A percentile compares a stretch with the other conserved stretches of the same genome.
Evolutionary conservation across 176 grass and related monocot genomes (phyloP).

Genomic region (Zoysia japonica): DNA sequence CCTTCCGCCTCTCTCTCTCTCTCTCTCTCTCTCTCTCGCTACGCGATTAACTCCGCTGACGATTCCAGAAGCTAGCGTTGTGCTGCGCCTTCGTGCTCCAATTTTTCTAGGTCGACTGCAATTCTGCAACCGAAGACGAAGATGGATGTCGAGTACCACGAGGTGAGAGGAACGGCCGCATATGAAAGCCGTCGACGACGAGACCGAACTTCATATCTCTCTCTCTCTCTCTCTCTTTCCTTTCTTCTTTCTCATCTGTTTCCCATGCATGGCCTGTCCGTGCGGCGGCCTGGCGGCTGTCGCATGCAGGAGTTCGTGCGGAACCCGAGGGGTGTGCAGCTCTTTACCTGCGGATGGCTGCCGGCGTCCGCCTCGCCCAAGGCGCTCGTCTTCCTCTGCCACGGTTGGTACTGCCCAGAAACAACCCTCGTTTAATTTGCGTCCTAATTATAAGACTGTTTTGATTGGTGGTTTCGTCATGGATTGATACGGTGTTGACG

Average conservation of each 20-base stretch:
- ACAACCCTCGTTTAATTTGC: too few relatives aligned
- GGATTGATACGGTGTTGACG: background rate
- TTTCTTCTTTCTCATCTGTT: background rate
- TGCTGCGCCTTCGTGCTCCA: background rate
- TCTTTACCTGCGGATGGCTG: constrained; percentile 92
- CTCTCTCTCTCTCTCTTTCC: background rate
- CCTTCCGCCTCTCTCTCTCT: background rate
- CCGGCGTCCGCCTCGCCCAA: constrained; percentile 63
- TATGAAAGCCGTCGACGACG: background rate
- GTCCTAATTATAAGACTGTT: background rate
- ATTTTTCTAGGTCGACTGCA: background rate
- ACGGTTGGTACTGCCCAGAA: constrained; percentile 33
- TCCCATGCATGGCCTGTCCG: too few relatives aligned
- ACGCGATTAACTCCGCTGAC: background rate
- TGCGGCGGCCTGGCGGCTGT: background rate
- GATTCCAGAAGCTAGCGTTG: background rate
- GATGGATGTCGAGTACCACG: constrained; percentile 77
- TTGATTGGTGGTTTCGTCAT: background rate
- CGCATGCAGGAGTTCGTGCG: constrained; percentile 64
- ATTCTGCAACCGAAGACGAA: background rate
- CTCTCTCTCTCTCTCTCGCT: background rate
- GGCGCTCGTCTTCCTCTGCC: constrained; percentile 94
- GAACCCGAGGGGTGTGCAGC: constrained; percentile 69
- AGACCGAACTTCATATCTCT: background rate
- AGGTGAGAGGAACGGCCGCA: constrained; percentile 57